A percentile compares a stretch with the other conserved stretches of the same genome.
These are phyloP conservation scores for Bondarzewia mesenterica DNA, from an alignment of 1,284 basidiomycete genomes.

Conservation along the genomic window DNA sequence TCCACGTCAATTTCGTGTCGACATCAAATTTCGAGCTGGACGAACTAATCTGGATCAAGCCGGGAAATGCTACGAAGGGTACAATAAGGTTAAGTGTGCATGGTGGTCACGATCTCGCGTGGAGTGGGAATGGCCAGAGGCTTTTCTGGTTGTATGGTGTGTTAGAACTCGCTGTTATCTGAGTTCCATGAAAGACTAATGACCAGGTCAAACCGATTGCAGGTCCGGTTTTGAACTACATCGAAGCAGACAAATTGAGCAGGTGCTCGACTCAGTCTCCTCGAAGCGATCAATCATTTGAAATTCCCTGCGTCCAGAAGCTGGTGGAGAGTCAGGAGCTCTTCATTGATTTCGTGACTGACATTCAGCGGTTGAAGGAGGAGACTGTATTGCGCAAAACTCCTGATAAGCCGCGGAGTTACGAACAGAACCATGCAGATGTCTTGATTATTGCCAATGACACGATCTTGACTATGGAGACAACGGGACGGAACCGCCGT, in stretches of 20 bases:
- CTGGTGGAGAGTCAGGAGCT: constrained; percentile 49
- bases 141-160: constrained; percentile 67
- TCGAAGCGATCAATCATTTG: constrained; percentile 43
- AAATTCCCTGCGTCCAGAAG: constrained; percentile 45
- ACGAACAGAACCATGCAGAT: background rate
- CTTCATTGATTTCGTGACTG: constrained; percentile 48
- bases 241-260: constrained; percentile 44
- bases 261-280: constrained; percentile 39
- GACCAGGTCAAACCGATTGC: too few relatives aligned
- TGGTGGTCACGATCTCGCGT: constrained; percentile 61
- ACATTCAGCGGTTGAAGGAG: constrained; percentile 44
- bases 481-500: background rate
- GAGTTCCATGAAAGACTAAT: too few relatives aligned
- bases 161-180: too few relatives aligned
- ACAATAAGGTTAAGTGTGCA: constrained; percentile 56
- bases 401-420: too few relatives aligned
- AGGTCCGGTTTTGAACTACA: constrained; percentile 60
- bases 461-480: constrained; percentile 1
- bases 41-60: constrained; percentile 56
- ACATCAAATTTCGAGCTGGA: constrained; percentile 23
- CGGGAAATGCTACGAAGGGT: constrained; percentile 52
- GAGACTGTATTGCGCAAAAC: background rate
- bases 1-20: background rate
- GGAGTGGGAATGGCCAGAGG: constrained; percentile 51
- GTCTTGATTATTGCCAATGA: constrained; percentile 1